Evolutionary conservation across 495 filamentous ascomycete genomes (phyloP).

Genomic region (Daldinia caldariorum): DNA sequence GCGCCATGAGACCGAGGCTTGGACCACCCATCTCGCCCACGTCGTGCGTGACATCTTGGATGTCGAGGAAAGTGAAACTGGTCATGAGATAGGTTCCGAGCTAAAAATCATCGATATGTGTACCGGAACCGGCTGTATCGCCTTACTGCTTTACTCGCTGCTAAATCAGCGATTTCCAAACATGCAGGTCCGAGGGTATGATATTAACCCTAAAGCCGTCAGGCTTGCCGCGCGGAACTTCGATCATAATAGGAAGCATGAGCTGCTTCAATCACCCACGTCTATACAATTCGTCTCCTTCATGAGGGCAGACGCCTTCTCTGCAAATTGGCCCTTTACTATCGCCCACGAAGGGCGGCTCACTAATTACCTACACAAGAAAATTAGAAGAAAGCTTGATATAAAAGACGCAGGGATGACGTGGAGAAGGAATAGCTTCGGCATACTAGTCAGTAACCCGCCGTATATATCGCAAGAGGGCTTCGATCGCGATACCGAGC

Average conservation of each 20-base stretch:
- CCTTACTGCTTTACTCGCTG: slow-evolving; percentile 72
- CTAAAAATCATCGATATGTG: slow-evolving; percentile 84
- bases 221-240: slow-evolving; percentile 70
- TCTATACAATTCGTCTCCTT: slow-evolving; percentile 56
- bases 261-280: background rate
- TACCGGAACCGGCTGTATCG: slow-evolving; percentile 90
- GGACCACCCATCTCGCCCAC: slow-evolving; percentile 65
- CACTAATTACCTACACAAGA: background rate
- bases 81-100: background rate
- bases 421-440: slow-evolving; percentile 49
- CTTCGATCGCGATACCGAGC: slow-evolving; percentile 66
- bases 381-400: no score
- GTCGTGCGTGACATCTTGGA: slow-evolving; percentile 47
- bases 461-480: slow-evolving; percentile 80
- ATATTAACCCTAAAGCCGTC: slow-evolving; percentile 70
- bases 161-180: slow-evolving; percentile 50
- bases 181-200: slow-evolving; percentile 59
- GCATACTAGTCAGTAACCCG: slow-evolving; percentile 88
- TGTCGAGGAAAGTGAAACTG: background rate
- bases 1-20: slow-evolving; percentile 80
- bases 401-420: no score
- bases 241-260: slow-evolving; percentile 56
- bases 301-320: slow-evolving; percentile 64
- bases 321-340: slow-evolving; percentile 28
- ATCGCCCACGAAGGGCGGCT: slow-evolving; percentile 3